These are phyloP conservation scores for Teunomyces funiuensis DNA, from an alignment of 805 yeast genomes.

Conservation along the genomic window DNA sequence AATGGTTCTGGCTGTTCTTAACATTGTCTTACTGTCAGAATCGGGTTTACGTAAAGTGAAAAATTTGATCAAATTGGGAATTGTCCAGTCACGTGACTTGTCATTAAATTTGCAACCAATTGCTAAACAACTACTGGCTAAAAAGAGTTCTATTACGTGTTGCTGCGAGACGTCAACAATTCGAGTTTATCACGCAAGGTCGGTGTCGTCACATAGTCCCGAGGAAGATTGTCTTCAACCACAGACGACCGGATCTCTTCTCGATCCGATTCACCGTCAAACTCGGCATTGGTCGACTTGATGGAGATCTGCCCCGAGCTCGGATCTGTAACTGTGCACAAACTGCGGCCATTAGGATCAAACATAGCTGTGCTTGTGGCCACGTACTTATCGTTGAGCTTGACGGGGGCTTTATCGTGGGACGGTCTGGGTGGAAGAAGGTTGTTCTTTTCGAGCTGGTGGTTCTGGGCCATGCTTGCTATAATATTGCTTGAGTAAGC, in stretches of 20 bases:
- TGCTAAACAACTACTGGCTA: background rate
- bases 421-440: background rate
- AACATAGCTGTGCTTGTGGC: background rate
- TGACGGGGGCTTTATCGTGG: background rate
- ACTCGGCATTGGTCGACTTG: slow-evolving; percentile 28
- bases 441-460: slow-evolving; percentile 10
- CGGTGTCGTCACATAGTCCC: slow-evolving; percentile 5
- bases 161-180: slow-evolving; percentile 27
- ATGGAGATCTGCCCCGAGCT: slow-evolving; percentile 16
- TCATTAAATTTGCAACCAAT: background rate
- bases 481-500: slow-evolving; percentile 33
- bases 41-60: slow-evolving; percentile 1
- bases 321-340: background rate
- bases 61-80: slow-evolving; percentile 1
- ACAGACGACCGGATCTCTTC: slow-evolving; percentile 16
- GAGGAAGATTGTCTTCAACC: slow-evolving; percentile 12
- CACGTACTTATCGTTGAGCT: background rate
- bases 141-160: slow-evolving; percentile 6
- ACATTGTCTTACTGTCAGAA: slow-evolving; percentile 1
- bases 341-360: background rate
- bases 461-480: slow-evolving; percentile 24
- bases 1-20: background rate
- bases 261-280: slow-evolving; percentile 24
- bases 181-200: slow-evolving; percentile 46
- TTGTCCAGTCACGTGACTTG: background rate